Evolutionary conservation across 345 rosid species (phyloP).

Genomic region (Gossypium rotundifolium): DNA sequence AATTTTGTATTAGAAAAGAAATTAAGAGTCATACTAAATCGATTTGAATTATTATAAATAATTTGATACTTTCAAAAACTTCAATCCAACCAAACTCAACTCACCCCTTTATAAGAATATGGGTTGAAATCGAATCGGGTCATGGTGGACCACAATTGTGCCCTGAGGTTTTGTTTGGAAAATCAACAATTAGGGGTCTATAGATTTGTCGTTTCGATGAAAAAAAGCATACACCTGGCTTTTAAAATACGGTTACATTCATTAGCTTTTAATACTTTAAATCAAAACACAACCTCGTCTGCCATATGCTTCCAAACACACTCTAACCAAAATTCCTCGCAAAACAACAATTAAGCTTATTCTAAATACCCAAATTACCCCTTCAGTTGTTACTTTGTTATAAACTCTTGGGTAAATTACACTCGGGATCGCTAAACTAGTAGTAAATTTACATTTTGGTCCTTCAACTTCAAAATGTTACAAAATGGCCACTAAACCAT

Average conservation of each 20-base stretch:
- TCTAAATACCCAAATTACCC: slow-evolving; percentile 27
- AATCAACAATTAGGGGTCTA: background rate
- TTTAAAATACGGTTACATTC: slow-evolving; percentile 20
- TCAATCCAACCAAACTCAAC: too few relatives aligned
- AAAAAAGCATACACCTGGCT: slow-evolving; percentile 29
- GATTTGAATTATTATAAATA: too few relatives aligned
- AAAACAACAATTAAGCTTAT: background rate
- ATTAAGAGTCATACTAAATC: too few relatives aligned
- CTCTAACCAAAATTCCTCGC: background rate
- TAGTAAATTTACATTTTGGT: too few relatives aligned
- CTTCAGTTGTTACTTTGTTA: background rate
- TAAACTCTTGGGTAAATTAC: too few relatives aligned
- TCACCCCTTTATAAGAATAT: too few relatives aligned
- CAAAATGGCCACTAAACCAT: too few relatives aligned
- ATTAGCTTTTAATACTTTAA: slow-evolving; percentile 2
- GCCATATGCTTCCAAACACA: slow-evolving; percentile 14
- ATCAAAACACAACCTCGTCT: background rate
- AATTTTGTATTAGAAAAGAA: too few relatives aligned
- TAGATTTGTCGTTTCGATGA: background rate
- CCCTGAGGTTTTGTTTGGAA: background rate
- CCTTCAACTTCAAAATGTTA: too few relatives aligned
- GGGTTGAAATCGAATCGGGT: background rate
- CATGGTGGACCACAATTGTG: background rate
- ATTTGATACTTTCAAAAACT: too few relatives aligned
- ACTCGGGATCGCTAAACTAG: fast-evolving